Base-by-base conservation (phyloP, 2,329 filamentous ascomycete species). In the Hawksworthiomyces lignivorus region DNA sequence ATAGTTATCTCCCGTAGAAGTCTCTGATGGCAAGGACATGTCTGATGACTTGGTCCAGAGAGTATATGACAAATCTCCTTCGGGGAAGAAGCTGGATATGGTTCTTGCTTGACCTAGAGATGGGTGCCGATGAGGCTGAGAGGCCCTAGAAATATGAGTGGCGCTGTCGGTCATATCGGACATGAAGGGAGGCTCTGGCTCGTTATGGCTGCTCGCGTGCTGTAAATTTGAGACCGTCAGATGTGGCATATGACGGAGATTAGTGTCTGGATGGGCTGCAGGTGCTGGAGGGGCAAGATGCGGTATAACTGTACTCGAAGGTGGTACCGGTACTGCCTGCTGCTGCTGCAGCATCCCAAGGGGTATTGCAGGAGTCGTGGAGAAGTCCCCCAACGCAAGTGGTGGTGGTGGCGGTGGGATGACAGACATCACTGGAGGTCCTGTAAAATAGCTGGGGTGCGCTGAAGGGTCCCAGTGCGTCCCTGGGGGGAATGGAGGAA, bases 371-470 rank as follows among this genome's bases (percentile, higher is more conserved):
- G n/a, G n/a, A n/a, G n/a, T n/a, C n/a, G n/a, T n/a, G n/a, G n/a
- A n/a, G n/a, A n/a, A n/a, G n/a, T n/a, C n/a, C n/a, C n/a, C n/a
- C n/a, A n/a, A n/a, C n/a, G n/a, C n/a, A 19, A 46, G 35, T 4
- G 48, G 45, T 2, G 46, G 48, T 1, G 46, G 48, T 3, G 46
- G 48, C 7, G 43, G 45, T 8, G 43, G 48, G 3, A 48, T 2
- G 7, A 45, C 12, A 2, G 44, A n/a, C 6, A 49, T 12, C 6
- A 28, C n/a, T 7, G 30, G 29, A 3, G 30, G 34, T 26, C 17
- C 9, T 4, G 33, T 5, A 1, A 36, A 33, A 18, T 34, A 36
- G 18, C 18, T 14, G 9, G 41, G 37, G 11, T 40, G 43, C 5
- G 24, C 12, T 9, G 21, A 28, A 6, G 26, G 18, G 4, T 30